Conservation (phyloP, 805 yeast genomes). For the Saccharomycopsis fibuligera region DNA sequence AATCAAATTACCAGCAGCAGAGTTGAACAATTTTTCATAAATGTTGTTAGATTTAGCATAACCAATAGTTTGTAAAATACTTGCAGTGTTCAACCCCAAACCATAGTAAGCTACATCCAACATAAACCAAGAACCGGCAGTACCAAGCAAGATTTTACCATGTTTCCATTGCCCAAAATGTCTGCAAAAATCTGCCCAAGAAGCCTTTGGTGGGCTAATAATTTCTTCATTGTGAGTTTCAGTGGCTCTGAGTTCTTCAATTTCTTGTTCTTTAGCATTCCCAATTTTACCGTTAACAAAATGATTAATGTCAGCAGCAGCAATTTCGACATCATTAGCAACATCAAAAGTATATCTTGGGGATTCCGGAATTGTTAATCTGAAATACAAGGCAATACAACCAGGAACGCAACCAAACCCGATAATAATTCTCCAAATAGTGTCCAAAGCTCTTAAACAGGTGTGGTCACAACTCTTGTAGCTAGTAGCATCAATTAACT, state of each 20-base stretch:
- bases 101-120: conserved; percentile 91
- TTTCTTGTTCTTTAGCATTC: conserved; percentile 39
- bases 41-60: conserved; percentile 68
- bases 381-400: conserved; percentile 73
- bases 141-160: conserved; percentile 76
- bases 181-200: conserved; percentile 58
- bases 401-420: conserved; percentile 94
- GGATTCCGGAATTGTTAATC: conserved; percentile 91
- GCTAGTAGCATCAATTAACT: conserved; percentile 45
- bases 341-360: conserved; percentile 88
- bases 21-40: conserved; percentile 62
- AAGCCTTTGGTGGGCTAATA: conserved; percentile 56
- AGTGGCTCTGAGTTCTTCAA: conserved; percentile 39
- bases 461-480: conserved; percentile 55
- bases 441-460: conserved; percentile 78
- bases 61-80: conserved; percentile 77
- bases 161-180: conserved; percentile 87
- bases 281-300: conserved; percentile 46
- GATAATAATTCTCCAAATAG: conserved; percentile 88
- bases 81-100: conserved; percentile 74
- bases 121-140: conserved; percentile 89
- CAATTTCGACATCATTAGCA: conserved; percentile 48
- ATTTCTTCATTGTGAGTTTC: conserved; percentile 34
- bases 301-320: conserved; percentile 49
- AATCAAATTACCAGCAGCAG: conserved; percentile 89